These are phyloP conservation scores for Tuber brumale DNA, from an alignment of 495 filamentous ascomycete genomes.

Conservation along the genomic window DNA sequence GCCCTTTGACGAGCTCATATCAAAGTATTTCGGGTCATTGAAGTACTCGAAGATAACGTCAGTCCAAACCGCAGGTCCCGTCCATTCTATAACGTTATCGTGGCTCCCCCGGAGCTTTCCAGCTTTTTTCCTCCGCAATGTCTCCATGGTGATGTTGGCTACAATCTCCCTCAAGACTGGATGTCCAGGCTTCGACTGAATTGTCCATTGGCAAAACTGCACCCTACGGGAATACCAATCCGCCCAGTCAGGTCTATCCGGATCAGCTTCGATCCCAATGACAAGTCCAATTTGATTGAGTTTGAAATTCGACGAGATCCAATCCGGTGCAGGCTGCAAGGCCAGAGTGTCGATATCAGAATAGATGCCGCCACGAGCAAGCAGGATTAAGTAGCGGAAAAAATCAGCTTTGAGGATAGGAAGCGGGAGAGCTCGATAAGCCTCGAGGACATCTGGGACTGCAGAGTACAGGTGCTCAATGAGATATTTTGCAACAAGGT, in stretches of 20 bases:
- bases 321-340: slow-evolving; percentile 72
- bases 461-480: slow-evolving; percentile 79
- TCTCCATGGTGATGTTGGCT: slow-evolving; percentile 72
- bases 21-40: slow-evolving; percentile 85
- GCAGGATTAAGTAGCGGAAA: slow-evolving; percentile 91
- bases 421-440: slow-evolving; percentile 75
- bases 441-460: slow-evolving; percentile 86
- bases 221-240: slow-evolving; percentile 94
- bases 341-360: slow-evolving; percentile 92
- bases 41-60: slow-evolving; percentile 87
- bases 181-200: slow-evolving; percentile 90
- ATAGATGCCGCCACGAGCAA: slow-evolving; percentile 92
- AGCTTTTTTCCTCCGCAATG: slow-evolving; percentile 64
- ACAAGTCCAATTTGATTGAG: slow-evolving; percentile 72
- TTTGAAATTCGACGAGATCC: slow-evolving; percentile 75
- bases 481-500: slow-evolving; percentile 71
- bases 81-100: slow-evolving; percentile 89
- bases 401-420: slow-evolving; percentile 94
- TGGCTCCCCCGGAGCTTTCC: slow-evolving; percentile 61
- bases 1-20: slow-evolving; percentile 61
- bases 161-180: slow-evolving; percentile 85
- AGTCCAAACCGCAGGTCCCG: slow-evolving; percentile 91
- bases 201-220: slow-evolving; percentile 99
- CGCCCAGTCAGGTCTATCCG: slow-evolving; percentile 84
- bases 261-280: slow-evolving; percentile 92